phyloP scores from a whole-genome alignment of 2,329 filamentous ascomycete species.

The Colletotrichum tabaci region DNA sequence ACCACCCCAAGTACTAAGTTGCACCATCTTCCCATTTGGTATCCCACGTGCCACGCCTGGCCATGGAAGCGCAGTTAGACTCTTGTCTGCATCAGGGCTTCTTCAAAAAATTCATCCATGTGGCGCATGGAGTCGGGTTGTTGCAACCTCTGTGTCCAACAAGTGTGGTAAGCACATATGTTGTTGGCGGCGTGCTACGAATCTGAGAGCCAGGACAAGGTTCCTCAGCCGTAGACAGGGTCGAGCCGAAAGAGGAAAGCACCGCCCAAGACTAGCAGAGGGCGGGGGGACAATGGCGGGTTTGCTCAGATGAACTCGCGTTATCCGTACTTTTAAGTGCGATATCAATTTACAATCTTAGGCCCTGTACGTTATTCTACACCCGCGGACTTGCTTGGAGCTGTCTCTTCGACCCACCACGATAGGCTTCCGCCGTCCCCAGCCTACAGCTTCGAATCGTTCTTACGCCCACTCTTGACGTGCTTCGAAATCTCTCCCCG shows the following conservation, averaged over 20 bases:
- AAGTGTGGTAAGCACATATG: no score
- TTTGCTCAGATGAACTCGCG: conserved; percentile 5
- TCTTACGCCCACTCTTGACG: conserved; percentile 53
- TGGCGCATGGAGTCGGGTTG: neutral
- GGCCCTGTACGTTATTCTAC: conserved; percentile 5
- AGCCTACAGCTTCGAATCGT: conserved; percentile 57
- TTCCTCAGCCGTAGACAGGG: neutral
- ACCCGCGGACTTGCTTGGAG: conserved; percentile 24
- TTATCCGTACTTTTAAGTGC: neutral
- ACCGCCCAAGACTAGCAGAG: neutral
- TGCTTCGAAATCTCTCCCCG: conserved; percentile 53
- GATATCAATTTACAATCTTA: conserved; percentile 25
- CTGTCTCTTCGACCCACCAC: neutral
- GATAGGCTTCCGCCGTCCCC: neutral
- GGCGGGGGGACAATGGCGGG: neutral
- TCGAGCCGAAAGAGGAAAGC: neutral
- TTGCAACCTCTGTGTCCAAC: neutral
- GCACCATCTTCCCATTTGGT: neutral
- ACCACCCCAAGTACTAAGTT: neutral
- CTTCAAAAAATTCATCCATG: no score
- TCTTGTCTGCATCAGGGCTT: conserved; percentile 43
- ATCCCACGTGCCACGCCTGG: conserved; percentile 16
- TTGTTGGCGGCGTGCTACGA: neutral
- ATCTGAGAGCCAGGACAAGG: neutral
- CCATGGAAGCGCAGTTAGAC: neutral